phyloP scores from a whole-genome alignment of 2,329 filamentous ascomycete species.

The Rutstroemia sp. region DNA sequence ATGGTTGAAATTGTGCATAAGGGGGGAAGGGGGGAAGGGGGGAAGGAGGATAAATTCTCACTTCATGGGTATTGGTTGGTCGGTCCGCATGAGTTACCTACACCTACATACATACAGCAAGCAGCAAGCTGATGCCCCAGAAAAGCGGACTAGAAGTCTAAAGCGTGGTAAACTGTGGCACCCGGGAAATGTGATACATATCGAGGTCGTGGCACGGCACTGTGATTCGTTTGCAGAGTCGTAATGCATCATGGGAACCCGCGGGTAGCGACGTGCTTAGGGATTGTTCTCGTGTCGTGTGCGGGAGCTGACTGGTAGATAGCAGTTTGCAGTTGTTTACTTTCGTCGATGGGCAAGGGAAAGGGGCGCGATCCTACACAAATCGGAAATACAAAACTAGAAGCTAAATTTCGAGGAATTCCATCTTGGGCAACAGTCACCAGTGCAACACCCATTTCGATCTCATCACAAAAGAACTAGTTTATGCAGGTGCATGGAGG shows the following conservation, averaged over 20 bases:
- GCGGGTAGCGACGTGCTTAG: neutral
- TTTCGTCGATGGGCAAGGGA: too few species aligned
- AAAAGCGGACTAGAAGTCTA: neutral
- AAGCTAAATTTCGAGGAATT: too few species aligned
- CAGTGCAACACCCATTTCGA: too few species aligned
- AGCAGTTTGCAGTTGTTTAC: too few species aligned
- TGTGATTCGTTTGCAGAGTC: slow-evolving; percentile 2
- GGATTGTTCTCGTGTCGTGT: neutral
- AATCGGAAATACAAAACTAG: too few species aligned
- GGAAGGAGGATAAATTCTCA: slow-evolving; percentile 2
- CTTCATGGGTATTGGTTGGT: slow-evolving; percentile 2
- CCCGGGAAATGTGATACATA: neutral
- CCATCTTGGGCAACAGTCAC: too few species aligned
- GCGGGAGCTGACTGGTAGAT: neutral
- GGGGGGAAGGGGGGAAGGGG: slow-evolving; percentile 9
- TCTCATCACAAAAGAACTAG: too few species aligned
- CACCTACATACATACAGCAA: neutral
- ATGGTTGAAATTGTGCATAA: slow-evolving; percentile 20
- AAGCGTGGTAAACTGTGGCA: neutral
- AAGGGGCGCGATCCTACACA: too few species aligned
- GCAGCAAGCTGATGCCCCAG: too few species aligned
- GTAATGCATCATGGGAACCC: neutral
- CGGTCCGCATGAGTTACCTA: neutral
- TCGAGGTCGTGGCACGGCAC: neutral
- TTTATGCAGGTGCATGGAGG: too few species aligned